Evolutionary conservation across 1,284 basidiomycete species (phyloP).

Genomic region (Schizophyllum amplum): DNA sequence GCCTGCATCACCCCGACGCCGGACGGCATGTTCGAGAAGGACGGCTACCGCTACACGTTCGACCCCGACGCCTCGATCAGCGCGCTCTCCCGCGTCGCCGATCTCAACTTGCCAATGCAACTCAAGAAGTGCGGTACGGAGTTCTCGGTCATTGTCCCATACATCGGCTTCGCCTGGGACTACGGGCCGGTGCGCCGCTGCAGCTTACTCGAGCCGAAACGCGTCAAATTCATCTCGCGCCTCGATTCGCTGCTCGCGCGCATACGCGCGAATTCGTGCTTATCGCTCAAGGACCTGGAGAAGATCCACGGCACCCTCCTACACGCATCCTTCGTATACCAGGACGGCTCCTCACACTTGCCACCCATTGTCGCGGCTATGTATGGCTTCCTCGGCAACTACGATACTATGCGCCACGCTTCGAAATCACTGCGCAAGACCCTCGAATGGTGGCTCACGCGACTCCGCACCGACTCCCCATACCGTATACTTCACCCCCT

Average conservation of each 20-base stretch:
- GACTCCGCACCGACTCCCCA: conserved; percentile 1
- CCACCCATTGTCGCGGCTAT: conserved; percentile 13
- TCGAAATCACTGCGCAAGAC: conserved; percentile 9
- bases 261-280: background rate
- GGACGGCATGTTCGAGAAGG: background rate
- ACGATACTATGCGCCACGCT: background rate
- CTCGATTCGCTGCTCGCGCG: conserved; percentile 4
- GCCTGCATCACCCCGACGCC: background rate
- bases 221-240: conserved; percentile 13
- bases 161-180: conserved; percentile 17
- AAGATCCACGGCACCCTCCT: conserved; percentile 14
- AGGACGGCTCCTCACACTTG: conserved; percentile 4
- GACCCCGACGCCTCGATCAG: background rate
- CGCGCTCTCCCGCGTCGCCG: background rate
- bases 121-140: conserved; percentile 7
- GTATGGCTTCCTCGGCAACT: background rate
- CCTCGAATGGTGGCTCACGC: conserved; percentile 19
- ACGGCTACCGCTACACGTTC: conserved; percentile 5
- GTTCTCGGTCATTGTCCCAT: conserved; percentile 6
- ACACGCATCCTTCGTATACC: conserved; percentile 13
- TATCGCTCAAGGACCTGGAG: conserved; percentile 1
- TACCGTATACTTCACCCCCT: conserved; percentile 6
- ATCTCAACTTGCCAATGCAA: conserved; percentile 9
- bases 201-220: conserved; percentile 12
- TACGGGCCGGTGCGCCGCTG: conserved; percentile 3